These are phyloP conservation scores for Lepiota brunneoincarnata DNA, from an alignment of 768 basidiomycete species.

Conservation along the genomic window DNA sequence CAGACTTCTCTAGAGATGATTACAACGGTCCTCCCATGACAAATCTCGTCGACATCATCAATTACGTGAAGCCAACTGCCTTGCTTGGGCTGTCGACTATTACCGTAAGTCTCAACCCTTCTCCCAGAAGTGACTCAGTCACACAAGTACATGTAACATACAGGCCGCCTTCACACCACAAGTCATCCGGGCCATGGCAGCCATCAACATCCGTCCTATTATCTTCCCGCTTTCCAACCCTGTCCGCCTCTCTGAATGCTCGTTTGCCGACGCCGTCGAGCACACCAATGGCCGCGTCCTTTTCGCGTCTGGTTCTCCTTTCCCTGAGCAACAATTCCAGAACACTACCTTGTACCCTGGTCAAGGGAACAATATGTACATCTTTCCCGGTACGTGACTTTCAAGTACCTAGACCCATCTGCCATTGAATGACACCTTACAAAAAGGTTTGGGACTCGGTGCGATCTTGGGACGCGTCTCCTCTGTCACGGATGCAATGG, in stretches of 20 bases:
- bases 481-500: conserved; percentile 81
- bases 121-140: not conserved
- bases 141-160: not conserved
- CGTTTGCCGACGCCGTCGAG: conserved; percentile 70
- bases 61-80: conserved; percentile 83
- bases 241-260: conserved; percentile 75
- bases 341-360: conserved; percentile 67
- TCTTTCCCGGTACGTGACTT: conserved; percentile 57
- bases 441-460: conserved; percentile 71
- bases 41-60: conserved; percentile 72
- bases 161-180: conserved; percentile 73
- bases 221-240: conserved; percentile 95
- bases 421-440: conserved; percentile 24
- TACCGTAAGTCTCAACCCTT: conserved; percentile 35
- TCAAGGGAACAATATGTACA: conserved; percentile 96
- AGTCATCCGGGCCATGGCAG: conserved; percentile 75
- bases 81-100: conserved; percentile 89
- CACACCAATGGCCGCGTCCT: conserved; percentile 74
- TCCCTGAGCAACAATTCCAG: conserved; percentile 57
- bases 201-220: conserved; percentile 79
- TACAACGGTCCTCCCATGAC: conserved; percentile 75
- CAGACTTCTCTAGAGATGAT: conserved; percentile 82
- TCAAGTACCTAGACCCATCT: not conserved
- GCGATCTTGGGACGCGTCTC: conserved; percentile 68
- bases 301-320: conserved; percentile 89